Base-by-base conservation (phyloP, 2,329 filamentous ascomycete genomes). In the Calonectria pteridis region DNA sequence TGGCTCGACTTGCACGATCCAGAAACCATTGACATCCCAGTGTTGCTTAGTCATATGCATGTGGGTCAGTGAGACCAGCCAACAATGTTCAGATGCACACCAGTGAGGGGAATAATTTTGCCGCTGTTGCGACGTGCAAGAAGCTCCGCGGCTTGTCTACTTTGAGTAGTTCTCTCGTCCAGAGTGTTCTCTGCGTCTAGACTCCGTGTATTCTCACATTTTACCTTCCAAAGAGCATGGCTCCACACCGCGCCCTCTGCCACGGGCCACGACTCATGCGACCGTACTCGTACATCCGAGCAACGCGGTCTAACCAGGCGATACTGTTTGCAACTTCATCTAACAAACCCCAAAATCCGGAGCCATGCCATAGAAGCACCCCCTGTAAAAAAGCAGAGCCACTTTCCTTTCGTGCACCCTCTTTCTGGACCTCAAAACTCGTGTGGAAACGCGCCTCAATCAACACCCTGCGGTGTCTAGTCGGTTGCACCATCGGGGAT, bases 401-500 rank as follows among this genome's bases (percentile, higher is more conserved):
- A 2, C 33, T 28, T 1, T 69, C 66, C 4, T 11, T 72, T 26
- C 20, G 9, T 3, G 23, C 59, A 26, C 3, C 20, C 14, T 33
- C 43, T 0, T 86, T 86, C 62, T 86, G 85, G 85, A 29, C 59
- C 1, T 83, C 82, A 0, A 69, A 35, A 1, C 43, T 81, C 1
- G 80, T 83, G 0, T 91, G 89, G 89, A 84, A 82, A 31, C 83
- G 89, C n/a, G 88, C 89, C 0, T 82, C 83, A 0, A 78, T 91
- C 75, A 91, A 91, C 76, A 91, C 90, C 0, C 78, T 89, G 4
- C 87, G 89, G 9, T 91, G 90, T 73, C 84, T 91, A 1, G 81
- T 89, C 2, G 89, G 90, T 10, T 91, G 90, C 75, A 90, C 89
- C 0, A 51, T 83, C 0, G 89, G 89, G n/a, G 89, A 91, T 78